Evolutionary conservation across 208 protist genomes (phyloP).

Genomic region (Leishmania mexicana): DNA sequence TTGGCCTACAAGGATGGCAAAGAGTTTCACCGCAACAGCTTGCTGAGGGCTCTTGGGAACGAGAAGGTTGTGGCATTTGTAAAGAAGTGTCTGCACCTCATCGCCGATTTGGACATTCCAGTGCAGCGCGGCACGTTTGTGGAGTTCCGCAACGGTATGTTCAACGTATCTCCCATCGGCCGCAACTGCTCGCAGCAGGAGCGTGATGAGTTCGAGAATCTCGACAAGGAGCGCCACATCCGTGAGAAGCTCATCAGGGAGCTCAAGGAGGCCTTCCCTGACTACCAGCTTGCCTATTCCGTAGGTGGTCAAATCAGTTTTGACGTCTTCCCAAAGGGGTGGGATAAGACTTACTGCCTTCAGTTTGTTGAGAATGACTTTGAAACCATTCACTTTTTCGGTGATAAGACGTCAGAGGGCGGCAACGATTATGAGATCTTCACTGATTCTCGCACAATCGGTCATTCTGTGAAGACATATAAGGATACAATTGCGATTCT

Average conservation of each 20-base stretch:
- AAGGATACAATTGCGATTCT: constrained; percentile 96
- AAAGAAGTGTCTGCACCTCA: constrained; percentile 94
- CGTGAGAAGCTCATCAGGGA: constrained; percentile 93
- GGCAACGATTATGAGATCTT: constrained; percentile 99
- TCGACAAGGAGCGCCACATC: constrained; percentile 96
- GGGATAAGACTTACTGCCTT: constrained; percentile 99
- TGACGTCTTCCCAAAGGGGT: constrained; percentile 99
- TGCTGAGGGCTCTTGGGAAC: constrained; percentile 94
- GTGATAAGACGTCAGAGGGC: constrained; percentile 98
- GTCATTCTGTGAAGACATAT: constrained; percentile 94
- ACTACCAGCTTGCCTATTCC: constrained; percentile 95
- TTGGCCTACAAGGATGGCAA: constrained; percentile 89
- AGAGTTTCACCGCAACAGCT: constrained; percentile 90
- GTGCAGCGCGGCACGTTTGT: constrained; percentile 99
- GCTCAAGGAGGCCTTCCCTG: constrained; percentile 82
- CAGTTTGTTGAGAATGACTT: constrained; percentile 96
- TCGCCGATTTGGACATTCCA: constrained; percentile 98
- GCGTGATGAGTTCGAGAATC: constrained; percentile 97
- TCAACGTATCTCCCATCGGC: constrained; percentile 99
- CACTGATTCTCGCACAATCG: constrained; percentile 82
- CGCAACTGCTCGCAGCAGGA: constrained; percentile 98
- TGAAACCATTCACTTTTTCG: constrained; percentile 99
- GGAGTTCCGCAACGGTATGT: constrained; percentile 99
- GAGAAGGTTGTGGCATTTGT: constrained; percentile 95
- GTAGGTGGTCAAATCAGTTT: constrained; percentile 99